A percentile compares a stretch with the other conserved stretches of the same genome.
Evolutionary conservation across 192 early-diverging fungal species (phyloP).

Genomic region (Podila epicladia): DNA sequence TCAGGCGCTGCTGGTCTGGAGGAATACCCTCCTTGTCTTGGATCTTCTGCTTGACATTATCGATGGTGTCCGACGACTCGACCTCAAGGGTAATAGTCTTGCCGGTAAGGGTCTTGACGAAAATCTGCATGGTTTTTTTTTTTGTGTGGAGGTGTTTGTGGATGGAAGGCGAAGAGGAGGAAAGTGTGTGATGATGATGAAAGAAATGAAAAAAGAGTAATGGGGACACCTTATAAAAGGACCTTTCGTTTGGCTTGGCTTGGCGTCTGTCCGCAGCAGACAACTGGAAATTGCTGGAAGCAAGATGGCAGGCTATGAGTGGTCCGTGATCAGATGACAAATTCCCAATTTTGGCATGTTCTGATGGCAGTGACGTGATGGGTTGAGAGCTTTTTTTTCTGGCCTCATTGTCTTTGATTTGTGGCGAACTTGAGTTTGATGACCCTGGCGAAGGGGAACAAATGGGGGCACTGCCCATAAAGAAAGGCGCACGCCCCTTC

Average conservation of each 20-base stretch:
- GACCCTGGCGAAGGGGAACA: no score
- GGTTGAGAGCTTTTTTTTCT: background rate
- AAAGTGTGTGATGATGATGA: background rate
- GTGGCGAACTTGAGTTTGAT: no score
- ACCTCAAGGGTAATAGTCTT: constrained; percentile 84
- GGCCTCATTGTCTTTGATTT: no score
- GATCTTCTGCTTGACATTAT: constrained; percentile 84
- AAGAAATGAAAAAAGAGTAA: constrained; percentile 4
- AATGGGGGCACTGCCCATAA: no score
- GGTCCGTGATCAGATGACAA: background rate
- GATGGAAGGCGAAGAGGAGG: background rate
- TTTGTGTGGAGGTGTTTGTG: constrained; percentile 8
- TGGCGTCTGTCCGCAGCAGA: background rate
- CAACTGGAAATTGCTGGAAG: constrained; percentile 1
- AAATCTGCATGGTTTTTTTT: constrained; percentile 69
- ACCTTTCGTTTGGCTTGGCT: no score
- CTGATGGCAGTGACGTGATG: background rate
- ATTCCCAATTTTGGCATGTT: background rate
- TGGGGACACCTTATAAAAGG: background rate
- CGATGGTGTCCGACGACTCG: constrained; percentile 81
- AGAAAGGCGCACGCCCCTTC: no score
- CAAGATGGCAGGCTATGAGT: background rate
- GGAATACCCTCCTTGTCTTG: constrained; percentile 86
- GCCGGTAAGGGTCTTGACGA: constrained; percentile 82
- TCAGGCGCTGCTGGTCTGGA: constrained; percentile 75